phyloP scores from a whole-genome alignment of 2,329 filamentous ascomycete species.

The Pseudogymnoascus sp. region DNA sequence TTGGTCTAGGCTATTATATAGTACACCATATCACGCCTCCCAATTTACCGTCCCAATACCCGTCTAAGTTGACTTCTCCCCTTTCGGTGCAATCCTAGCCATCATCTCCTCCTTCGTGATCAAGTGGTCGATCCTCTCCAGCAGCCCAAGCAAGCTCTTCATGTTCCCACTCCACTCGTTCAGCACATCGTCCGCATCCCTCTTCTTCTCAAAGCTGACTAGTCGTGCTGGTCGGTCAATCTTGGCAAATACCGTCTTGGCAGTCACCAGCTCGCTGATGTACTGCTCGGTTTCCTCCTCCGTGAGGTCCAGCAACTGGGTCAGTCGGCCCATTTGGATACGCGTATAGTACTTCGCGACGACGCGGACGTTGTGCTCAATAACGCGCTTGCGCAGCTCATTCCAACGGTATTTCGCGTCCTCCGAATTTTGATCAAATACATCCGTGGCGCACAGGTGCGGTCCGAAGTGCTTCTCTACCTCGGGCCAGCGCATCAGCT shows the following conservation, averaged over 20 bases:
- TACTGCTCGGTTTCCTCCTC: constrained; percentile 98
- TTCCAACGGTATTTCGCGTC: constrained; percentile 84
- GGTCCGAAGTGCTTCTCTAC: constrained; percentile 82
- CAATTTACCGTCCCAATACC: not conserved
- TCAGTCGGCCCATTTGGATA: constrained; percentile 85
- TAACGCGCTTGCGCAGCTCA: constrained; percentile 93
- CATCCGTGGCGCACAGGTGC: constrained; percentile 79
- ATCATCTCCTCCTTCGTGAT: constrained; percentile 99
- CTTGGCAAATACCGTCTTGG: constrained; percentile 96
- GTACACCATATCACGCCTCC: constrained; percentile 7
- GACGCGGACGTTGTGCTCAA: constrained; percentile 97
- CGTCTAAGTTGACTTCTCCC: constrained; percentile 19
- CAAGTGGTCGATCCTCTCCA: constrained; percentile 91
- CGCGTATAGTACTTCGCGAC: constrained; percentile 98
- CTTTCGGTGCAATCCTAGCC: constrained; percentile 75
- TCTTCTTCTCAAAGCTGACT: constrained; percentile 89
- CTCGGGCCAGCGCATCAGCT: constrained; percentile 97
- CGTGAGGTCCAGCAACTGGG: constrained; percentile 79
- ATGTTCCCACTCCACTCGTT: constrained; percentile 99
- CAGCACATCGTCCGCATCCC: constrained; percentile 88
- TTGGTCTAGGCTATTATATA: constrained; percentile 29
- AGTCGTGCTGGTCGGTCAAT: constrained; percentile 90
- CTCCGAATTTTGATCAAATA: constrained; percentile 68
- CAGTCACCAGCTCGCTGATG: constrained; percentile 92
- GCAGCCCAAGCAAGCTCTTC: constrained; percentile 77